Evolutionary conservation across 805 yeast genomes (phyloP), one percentile per base, ranked within the genome.

Genomic region (Yamadazyma phyllophila): DNA sequence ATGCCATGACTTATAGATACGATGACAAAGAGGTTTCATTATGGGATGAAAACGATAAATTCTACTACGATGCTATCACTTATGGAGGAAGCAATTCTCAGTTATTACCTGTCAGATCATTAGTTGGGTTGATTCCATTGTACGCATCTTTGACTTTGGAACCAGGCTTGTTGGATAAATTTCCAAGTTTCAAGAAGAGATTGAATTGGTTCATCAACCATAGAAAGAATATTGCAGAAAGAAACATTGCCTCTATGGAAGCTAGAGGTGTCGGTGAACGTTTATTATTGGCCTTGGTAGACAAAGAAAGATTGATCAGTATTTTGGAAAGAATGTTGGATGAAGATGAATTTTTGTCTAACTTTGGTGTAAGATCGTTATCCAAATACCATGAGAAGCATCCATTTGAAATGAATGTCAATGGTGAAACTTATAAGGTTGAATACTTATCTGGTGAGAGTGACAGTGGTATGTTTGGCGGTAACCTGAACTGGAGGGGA

Each of bases 401-500:
- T 62, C 97, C 97, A 6, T 89, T 83, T 59, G 77, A 80, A 44
- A 87, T 89, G 92, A 77, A 82, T 53, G 96, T 90, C 36, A 76
- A 87, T 62, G 95, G 95, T 13, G 75, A 80, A 53, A 71, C 75
- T 33, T 90, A 83, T 65, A 69, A 73, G 37, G 91, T 88, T 27
- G 77, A 78, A 48, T 88, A 89, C 64, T 76, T 88, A 44, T 85
- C 96, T 4, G 96, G 96, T 26, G 96, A 88, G 60, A 85, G 95
- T 26, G 92, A 88, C 60, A 84, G 95, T 5, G 96, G 96, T 4
- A 79, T 91, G 80, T 90, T 90, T 75, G 97, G 97, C 41, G 97
- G 97, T 48, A 90, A 90, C 63, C 89, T 96, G 16, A 90, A 90
- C 66, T 90, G 97, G 97, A 78, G 97, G 64, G 97, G 97, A 2